Percentiles rank a stretch among this genome's conserved stretches.
These are phyloP conservation scores for Euryodendron excelsum DNA, from an alignment of 148 eudicot species.

Conservation along the genomic window DNA sequence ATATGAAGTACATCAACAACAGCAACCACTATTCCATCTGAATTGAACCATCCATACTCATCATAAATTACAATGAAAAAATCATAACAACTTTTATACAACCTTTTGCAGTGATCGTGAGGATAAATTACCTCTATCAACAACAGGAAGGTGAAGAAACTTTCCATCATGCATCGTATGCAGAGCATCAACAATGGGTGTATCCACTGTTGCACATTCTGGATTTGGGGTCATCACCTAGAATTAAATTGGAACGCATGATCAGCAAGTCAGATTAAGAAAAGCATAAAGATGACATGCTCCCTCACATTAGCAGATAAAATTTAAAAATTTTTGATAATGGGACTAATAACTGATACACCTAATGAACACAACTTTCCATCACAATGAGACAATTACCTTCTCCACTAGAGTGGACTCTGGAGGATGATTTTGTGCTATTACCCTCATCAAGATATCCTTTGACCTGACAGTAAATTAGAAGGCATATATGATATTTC, in stretches of 20 bases:
- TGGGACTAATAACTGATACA: background rate
- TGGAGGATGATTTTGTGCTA: conserved; percentile 72
- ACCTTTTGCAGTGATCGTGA: background rate
- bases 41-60: conserved; percentile 15
- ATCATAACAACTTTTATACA: background rate
- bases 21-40: conserved; percentile 86
- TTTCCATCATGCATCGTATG: conserved; percentile 97
- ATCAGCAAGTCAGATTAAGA: background rate
- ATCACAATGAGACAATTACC: conserved; percentile 34
- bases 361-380: background rate
- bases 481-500: background rate
- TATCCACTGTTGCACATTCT: conserved; percentile 87
- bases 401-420: conserved; percentile 86
- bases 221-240: conserved; percentile 99
- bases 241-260: conserved; percentile 17
- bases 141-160: conserved; percentile 93
- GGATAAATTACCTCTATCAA: conserved; percentile 68
- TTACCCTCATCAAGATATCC: conserved; percentile 90
- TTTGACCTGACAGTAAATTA: conserved; percentile 58
- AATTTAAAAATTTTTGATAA: background rate
- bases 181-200: conserved; percentile 95
- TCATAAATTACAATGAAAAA: conserved; percentile 21
- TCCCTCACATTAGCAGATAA: background rate
- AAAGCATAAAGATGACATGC: background rate
- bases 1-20: conserved; percentile 93